Evolutionary conservation across 2,329 filamentous ascomycete genomes (phyloP), one percentile per base, ranked within the genome.

Genomic region (Scedosporium boydii): DNA sequence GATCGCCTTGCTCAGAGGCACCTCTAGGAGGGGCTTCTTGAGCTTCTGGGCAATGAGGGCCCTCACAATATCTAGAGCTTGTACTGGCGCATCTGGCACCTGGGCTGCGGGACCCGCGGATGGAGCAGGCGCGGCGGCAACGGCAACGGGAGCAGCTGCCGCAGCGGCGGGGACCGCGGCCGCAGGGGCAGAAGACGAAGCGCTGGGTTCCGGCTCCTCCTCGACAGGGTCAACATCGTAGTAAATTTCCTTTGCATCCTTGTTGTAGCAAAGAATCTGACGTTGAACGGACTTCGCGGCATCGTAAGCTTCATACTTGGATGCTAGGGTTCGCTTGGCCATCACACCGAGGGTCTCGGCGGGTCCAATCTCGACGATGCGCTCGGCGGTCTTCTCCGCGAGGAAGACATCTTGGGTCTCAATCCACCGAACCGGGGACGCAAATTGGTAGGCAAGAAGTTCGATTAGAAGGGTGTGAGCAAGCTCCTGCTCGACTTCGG

Each of bases 391-490:
- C 80, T 96, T 95, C 77, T 98, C 92, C 67, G 89, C 93, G 70
- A 99, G 89, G 72, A 99, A 95, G 70, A 99, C 95, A 93, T 99
- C 95, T 80, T 99, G 95, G 62, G 95, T 99, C 80, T 99, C 95
- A 77, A 99, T 99, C 95, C 95, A 99, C 87, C 95, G 88, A 70
- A 99, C 95, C 59, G 95, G 95, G 62, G 93, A 98, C 71, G 95
- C 95, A 77, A 99, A 99, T 76, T 99, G 95, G 79, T 98, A 99
- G 81, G 95, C 95, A 69, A 99, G 87, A 67, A 99, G 90, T 87
- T 99, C 95, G 68, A 99, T 91, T 74, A 99, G 90, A 78, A 99
- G 86, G 69, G 93, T 98, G 79, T 99, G 93, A 73, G 95, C 90
- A 77, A 99, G 90, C 83, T 99, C 95, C 80, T 99, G 95, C 87